Conservation (phyloP, 2,329 filamentous ascomycete species). For the Hirsutella rhossiliensis region DNA sequence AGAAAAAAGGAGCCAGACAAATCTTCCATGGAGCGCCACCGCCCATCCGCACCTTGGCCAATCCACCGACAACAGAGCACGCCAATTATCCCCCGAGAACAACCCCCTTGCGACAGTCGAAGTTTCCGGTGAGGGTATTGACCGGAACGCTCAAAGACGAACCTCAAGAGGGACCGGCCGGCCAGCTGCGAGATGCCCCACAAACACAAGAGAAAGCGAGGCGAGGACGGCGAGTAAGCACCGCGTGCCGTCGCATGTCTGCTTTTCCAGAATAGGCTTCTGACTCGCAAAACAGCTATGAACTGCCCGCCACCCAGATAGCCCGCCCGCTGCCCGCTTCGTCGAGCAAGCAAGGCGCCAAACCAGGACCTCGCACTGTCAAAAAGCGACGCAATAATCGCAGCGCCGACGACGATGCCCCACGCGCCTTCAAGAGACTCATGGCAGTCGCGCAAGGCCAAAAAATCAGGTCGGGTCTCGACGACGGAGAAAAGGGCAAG, state of each 20-base stretch:
- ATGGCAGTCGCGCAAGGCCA: slow-evolving; percentile 63
- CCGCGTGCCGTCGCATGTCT: neutral
- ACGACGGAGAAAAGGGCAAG: slow-evolving; percentile 45
- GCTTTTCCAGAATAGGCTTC: neutral
- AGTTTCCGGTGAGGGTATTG: too few species aligned
- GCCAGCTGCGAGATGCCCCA: slow-evolving; percentile 53
- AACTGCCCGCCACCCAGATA: slow-evolving; percentile 35
- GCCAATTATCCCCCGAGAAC: too few species aligned
- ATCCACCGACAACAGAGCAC: too few species aligned
- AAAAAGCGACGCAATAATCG: slow-evolving; percentile 34
- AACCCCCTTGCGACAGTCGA: too few species aligned
- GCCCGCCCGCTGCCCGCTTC: slow-evolving; percentile 39
- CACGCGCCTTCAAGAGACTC: slow-evolving; percentile 73
- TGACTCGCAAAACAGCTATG: slow-evolving; percentile 25
- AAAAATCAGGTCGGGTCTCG: slow-evolving; percentile 49
- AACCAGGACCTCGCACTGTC: slow-evolving; percentile 24
- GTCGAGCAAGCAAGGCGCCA: slow-evolving; percentile 16
- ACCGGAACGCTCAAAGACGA: neutral
- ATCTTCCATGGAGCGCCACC: too few species aligned
- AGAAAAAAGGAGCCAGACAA: too few species aligned
- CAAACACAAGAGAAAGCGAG: slow-evolving; percentile 63
- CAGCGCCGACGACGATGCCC: slow-evolving; percentile 60
- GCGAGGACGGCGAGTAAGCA: slow-evolving; percentile 41
- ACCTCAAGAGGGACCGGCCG: neutral
- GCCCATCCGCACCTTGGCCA: too few species aligned